These are phyloP conservation scores for Botryotinia convoluta DNA, from an alignment of 2,329 filamentous ascomycete genomes.

Conservation along the genomic window DNA sequence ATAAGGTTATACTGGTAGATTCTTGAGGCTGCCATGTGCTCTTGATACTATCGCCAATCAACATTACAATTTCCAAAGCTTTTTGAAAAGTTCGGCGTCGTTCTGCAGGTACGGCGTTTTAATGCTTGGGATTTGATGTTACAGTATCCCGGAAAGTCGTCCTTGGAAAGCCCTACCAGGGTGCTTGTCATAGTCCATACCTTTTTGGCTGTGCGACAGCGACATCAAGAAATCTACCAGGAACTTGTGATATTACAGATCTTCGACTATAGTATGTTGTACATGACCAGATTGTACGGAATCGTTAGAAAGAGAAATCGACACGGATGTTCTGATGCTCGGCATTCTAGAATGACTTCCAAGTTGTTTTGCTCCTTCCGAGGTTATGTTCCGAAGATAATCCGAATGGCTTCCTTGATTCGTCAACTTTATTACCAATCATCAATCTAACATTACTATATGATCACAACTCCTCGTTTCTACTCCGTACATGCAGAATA, in stretches of 20 bases:
- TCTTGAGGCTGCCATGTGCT: background rate
- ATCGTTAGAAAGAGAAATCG: background rate
- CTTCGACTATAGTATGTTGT: background rate
- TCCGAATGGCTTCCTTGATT: background rate
- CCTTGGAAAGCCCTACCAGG: background rate
- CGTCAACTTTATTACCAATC: background rate
- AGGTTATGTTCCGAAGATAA: background rate
- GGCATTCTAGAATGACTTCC: background rate
- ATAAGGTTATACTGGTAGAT: background rate
- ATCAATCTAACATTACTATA: background rate
- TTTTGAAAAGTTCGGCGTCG: background rate
- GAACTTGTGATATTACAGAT: background rate
- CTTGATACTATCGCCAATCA: background rate
- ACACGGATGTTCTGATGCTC: background rate
- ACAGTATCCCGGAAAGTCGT: background rate
- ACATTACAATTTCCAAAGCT: background rate
- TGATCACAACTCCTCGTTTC: background rate
- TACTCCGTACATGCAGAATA: background rate
- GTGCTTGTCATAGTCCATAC: background rate
- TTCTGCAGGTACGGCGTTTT: slow-evolving; percentile 12
- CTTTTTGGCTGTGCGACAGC: background rate
- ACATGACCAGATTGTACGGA: background rate
- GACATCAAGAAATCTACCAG: background rate
- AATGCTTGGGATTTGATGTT: background rate
- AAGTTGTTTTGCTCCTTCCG: background rate